Evolutionary conservation across 2,329 filamentous ascomycete genomes (phyloP), one percentile per base, ranked within the genome.

Genomic region (Mycosphaerella sp.): DNA sequence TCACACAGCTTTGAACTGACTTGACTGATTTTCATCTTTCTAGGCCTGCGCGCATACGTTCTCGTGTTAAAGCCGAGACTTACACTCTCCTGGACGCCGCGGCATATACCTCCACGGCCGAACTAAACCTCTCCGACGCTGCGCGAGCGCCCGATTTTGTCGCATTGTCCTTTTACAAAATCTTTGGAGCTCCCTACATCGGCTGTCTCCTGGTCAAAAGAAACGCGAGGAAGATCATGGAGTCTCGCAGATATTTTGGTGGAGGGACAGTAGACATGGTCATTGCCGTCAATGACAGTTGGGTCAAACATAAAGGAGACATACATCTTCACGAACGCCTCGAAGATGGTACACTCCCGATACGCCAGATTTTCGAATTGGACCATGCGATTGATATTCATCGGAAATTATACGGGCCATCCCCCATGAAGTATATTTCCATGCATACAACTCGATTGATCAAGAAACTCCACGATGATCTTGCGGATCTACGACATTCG

Each of bases 191-290:
- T 58, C 91, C 91, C 0, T 87, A 95, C 64, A 74, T 96, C 2
- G 91, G 90, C 1, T 89, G 83, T 1, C 71, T 97, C 52, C 81
- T 96, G 27, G 81, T 96, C 13, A 81, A 86, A 35, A 88, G 87
- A 59, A 75, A 79, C 27, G 80, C 87, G 12, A 80, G 79, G 10
- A 66, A 76, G 28, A 84, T 95, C 47, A 55, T 65, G 35, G 73
- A 78, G 39, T 74, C 75, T 40, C 80, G 88, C 54, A 82, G 75
- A 56, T 97, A 93, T 63, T 97, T 97, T 70, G 90, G 89, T 3
- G 91, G 90, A 4, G 91, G 91, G 4, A 96, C 91, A 1, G 90
- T 96, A 1, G 89, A 95, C 61, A 85, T 90, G 77, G 88, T 95
- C 0, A 77, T 60, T 16, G 85, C 82, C 53, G 68, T 82, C n/a